Base-by-base conservation (phyloP, 257 asterid species). In the Linaria vulgaris region DNA sequence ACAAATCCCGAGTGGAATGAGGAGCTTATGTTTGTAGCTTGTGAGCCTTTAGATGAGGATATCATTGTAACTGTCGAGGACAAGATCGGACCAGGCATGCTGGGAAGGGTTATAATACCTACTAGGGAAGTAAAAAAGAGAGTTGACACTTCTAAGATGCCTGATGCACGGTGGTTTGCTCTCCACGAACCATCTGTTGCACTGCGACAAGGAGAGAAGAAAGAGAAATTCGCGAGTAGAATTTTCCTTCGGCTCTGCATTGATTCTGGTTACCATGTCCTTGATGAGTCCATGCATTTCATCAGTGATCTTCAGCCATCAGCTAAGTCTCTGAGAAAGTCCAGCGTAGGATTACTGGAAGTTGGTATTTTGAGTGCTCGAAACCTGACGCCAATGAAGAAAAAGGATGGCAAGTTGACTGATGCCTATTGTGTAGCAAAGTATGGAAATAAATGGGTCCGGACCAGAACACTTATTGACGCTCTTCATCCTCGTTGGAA, bases 371-470 rank as follows among this genome's bases (percentile, higher is more conserved):
- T 89, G 75, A 74, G 95, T 39, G 97, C 95, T 22, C 56, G 78
- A 41, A 89, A 89, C 67, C 80, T 92, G 43, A 69, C 43, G 30
- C 83, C 96, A 1, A 92, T 86, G 97, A 92, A 92, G 71, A 82
- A 73, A 5, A 88, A 82, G 52, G 91, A 89, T 3, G 97, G 99
- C 1, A 80, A 79, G 38, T 61, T 73, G 5, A 89, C 99, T 0
- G 99, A 92, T 66, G 87, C 99, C 6, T 92, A 92, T 48, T 92
- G 99, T 31, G 94, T 92, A 45, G 99, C 96, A 0, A 92, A 87
- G 74, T 92, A 92, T 34, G 99, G 99, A n/a, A 89, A 81, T 86
- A 92, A 92, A 65, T 92, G 97, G 99, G 80, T 85, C 44, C 85
- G 97, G 23, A 92, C 99, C 9, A 78, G 97, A 60, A 92, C 99